Conservation (phyloP, 2,329 filamentous ascomycete genomes). For the Trichophyton schoenleinii region DNA sequence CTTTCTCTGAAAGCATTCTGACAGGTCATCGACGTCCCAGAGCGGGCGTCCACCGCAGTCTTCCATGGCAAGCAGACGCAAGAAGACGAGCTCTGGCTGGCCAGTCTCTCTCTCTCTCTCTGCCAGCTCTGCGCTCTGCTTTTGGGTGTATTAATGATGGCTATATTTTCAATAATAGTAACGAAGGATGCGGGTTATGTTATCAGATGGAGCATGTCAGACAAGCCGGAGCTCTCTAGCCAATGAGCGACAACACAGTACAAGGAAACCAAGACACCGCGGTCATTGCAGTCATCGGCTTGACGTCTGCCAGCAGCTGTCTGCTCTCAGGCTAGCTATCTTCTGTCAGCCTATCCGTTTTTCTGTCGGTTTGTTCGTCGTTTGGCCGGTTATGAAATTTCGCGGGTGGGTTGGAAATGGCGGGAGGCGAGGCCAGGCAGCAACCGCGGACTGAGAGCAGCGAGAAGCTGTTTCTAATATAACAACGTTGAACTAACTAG, state of each 20-base stretch:
- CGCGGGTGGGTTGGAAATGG: no score
- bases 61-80: constrained; percentile 32
- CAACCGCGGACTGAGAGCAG: no score
- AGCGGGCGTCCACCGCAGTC: constrained; percentile 45
- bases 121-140: no score
- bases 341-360: not conserved
- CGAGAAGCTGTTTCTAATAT: no score
- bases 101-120: not conserved
- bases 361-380: no score
- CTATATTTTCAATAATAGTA: not conserved
- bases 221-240: not conserved
- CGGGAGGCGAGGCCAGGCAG: no score
- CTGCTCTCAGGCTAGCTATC: not conserved
- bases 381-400: no score
- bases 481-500: no score
- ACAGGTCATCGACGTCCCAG: constrained; percentile 52
- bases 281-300: not conserved
- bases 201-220: not conserved
- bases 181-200: not conserved
- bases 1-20: constrained; percentile 48
- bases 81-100: not conserved
- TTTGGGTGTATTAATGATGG: no score
- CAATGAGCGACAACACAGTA: not conserved
- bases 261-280: not conserved
- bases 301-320: not conserved